Evolutionary conservation across 108 stramenopile genomes (phyloP), one percentile per base, ranked within the genome.

Genomic region (Hondaea fermentalgiana): DNA sequence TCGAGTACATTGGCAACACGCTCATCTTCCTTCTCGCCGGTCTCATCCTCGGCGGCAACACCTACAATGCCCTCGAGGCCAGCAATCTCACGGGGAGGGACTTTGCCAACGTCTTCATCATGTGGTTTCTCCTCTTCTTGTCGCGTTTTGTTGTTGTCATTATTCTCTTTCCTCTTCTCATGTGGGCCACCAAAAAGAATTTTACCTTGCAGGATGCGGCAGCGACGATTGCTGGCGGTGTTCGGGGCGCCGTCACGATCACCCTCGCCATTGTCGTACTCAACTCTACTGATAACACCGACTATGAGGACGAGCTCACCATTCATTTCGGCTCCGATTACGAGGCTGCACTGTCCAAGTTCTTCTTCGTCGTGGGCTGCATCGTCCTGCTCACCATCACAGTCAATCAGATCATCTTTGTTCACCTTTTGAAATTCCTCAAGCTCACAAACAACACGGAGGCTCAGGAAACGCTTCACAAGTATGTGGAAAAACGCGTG

Each of bases 1-100:
- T 95, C 45, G 97, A 96, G 89, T 95, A 96, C 87, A 83, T 97
- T 43, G 90, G 96, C 44, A 97, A 98, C 90, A 97, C 98, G 12
- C 72, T 96, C 8, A 91, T 98, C 16, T 99, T 98, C 89, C 92
- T 96, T 29, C 89, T 99, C 28, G 96, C 96, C 49, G 97, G 97
- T 28, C 58, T 94, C 44, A 94, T 97, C 17, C 96, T 95, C 94
- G 96, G 95, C 57, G 72, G 88, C 44, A 89, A 53, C 51, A 25
- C 3, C 51, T 83, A 83, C 23, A 25, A 47, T 2, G n/a, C 51
- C n/a, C 6, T 47, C 45, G 64, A 16, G 10, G 76, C 76, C 28
- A 16, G 49, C 49, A 53, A 83, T 35, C 76, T 83, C 51, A 83
- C 49, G 12, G 45, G 45, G 6, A 43, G 76, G 16, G 76, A 83